phyloP scores from a whole-genome alignment of 2,329 filamentous ascomycete species.

The Geosmithia morbida region DNA sequence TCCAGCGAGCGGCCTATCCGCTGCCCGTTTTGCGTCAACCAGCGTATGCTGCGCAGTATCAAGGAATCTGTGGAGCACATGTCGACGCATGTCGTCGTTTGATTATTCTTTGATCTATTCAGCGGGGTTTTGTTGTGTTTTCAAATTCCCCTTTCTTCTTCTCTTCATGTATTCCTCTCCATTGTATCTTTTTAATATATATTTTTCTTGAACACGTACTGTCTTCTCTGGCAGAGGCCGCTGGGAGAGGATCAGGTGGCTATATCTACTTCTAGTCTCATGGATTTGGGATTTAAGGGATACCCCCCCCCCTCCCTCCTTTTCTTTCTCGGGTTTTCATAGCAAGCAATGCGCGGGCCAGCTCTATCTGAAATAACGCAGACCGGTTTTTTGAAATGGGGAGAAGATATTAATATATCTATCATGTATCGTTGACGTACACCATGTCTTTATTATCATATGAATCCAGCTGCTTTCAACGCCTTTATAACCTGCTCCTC shows the following conservation, averaged over 20 bases:
- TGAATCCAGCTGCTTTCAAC: constrained; percentile 26
- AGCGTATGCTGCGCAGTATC: constrained; percentile 43
- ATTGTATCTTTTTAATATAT: not conserved
- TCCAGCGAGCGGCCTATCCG: constrained; percentile 33
- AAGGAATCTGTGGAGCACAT: constrained; percentile 49
- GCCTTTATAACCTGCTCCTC: constrained; percentile 26
- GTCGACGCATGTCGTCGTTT: constrained; percentile 46
- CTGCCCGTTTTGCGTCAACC: constrained; percentile 47
- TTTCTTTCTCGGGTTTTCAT: not conserved
- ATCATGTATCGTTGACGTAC: not conserved
- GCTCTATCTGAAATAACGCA: not conserved
- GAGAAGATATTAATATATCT: not conserved
- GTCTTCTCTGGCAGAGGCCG: not conserved
- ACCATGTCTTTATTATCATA: constrained; percentile 8
- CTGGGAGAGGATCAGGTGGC: not conserved
- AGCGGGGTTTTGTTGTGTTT: not conserved
- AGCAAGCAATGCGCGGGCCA: not conserved
- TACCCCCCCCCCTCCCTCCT: too few relatives aligned
- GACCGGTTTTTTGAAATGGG: not conserved
- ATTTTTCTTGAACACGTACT: not conserved
- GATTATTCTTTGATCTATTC: constrained; percentile 3
- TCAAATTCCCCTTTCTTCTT: not conserved
- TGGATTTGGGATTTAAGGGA: not conserved
- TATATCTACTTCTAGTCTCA: not conserved
- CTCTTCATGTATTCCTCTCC: not conserved